A percentile compares a stretch with the other conserved stretches of the same genome.
Conservation (phyloP, 2,329 filamentous ascomycete species). For the Exophiala sideris region DNA sequence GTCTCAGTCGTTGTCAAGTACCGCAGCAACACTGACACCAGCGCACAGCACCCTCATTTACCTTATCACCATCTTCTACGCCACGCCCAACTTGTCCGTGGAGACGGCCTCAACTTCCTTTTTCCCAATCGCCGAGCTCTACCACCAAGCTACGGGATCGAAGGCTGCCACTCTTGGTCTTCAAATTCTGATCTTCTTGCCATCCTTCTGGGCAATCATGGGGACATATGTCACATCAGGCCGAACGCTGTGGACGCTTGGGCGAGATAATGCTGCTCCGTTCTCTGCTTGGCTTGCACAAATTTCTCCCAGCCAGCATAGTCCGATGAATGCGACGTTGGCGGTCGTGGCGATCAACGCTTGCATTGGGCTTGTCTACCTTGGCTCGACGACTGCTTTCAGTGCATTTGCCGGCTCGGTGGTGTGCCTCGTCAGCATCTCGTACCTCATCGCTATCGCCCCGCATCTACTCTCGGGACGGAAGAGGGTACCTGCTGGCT, state of each 20-base stretch:
- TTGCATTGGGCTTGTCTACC: slow-evolving; percentile 55
- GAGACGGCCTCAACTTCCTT: slow-evolving; percentile 34
- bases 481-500: slow-evolving; percentile 48
- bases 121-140: slow-evolving; percentile 65
- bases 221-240: not conserved
- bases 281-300: slow-evolving; percentile 38
- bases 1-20: too few species aligned
- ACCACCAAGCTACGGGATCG: slow-evolving; percentile 55
- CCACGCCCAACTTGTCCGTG: slow-evolving; percentile 46
- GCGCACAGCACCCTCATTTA: too few species aligned
- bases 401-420: slow-evolving; percentile 56
- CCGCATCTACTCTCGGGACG: slow-evolving; percentile 51
- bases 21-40: too few species aligned
- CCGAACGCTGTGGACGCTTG: slow-evolving; percentile 35
- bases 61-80: slow-evolving; percentile 50
- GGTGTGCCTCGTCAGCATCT: slow-evolving; percentile 56
- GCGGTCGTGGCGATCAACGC: slow-evolving; percentile 47
- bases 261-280: slow-evolving; percentile 48
- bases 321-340: slow-evolving; percentile 45
- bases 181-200: slow-evolving; percentile 53
- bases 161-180: slow-evolving; percentile 51
- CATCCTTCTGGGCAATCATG: slow-evolving; percentile 32
- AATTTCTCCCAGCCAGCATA: slow-evolving; percentile 39
- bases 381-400: slow-evolving; percentile 42
- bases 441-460: slow-evolving; percentile 52